Evolutionary conservation across 768 basidiomycete species (phyloP).

Genomic region (Gymnopilus junonius): DNA sequence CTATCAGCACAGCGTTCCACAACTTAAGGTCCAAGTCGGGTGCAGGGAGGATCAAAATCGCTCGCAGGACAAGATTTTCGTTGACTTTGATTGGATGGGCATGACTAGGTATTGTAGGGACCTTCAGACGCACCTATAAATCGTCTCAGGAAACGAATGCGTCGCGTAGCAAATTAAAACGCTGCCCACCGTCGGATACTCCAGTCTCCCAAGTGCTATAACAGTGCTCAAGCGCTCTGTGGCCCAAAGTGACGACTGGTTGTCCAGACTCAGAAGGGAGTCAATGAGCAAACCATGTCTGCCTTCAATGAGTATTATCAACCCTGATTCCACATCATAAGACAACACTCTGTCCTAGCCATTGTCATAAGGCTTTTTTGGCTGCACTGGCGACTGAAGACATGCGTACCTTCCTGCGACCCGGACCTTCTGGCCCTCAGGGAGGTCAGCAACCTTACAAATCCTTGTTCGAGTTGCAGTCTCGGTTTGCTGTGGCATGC

Average conservation of each 20-base stretch:
- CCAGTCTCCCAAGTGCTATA: conserved; percentile 63
- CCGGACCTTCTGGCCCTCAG: conserved; percentile 57
- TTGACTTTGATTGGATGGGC: conserved; percentile 44
- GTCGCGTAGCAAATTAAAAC: conserved; percentile 1
- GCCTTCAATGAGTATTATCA: conserved; percentile 53
- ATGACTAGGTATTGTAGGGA: conserved; percentile 47
- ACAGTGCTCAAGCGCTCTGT: conserved; percentile 54
- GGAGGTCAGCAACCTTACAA: conserved; percentile 38
- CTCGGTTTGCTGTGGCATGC: conserved; percentile 56
- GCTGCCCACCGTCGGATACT: conserved; percentile 43
- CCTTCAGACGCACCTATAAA: conserved; percentile 40
- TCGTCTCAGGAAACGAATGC: conserved; percentile 4
- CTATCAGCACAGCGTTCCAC: conserved; percentile 41
- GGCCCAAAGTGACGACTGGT: conserved; percentile 47
- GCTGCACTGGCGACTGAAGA: neutral
- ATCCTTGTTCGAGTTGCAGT: conserved; percentile 49
- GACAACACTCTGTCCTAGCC: conserved; percentile 50
- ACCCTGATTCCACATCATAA: conserved; percentile 53
- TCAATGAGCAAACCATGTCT: conserved; percentile 61
- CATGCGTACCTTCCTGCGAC: conserved; percentile 59
- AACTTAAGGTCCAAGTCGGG: conserved; percentile 50
- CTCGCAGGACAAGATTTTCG: conserved; percentile 53
- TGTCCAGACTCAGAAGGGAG: conserved; percentile 53
- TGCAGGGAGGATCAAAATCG: conserved; percentile 51
- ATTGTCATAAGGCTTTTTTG: neutral